Base-by-base conservation (phyloP, 495 filamentous ascomycete genomes). In the Clavariopsis aquatica region DNA sequence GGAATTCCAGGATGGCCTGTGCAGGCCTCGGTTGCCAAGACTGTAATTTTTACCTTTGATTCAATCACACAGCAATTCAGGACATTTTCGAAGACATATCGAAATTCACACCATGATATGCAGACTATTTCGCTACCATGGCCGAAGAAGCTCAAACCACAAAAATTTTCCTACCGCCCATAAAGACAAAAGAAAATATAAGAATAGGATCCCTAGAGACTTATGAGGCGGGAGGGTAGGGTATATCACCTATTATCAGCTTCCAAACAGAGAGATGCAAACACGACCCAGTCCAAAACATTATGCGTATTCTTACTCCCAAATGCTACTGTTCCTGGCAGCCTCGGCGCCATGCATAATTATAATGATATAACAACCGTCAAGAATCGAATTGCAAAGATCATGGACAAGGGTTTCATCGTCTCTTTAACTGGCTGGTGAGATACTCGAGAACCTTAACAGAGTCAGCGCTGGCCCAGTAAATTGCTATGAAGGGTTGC, bases 381-480 rank as follows among this genome's bases (percentile, higher is more conserved):
- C 64, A 41, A 67, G 59, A 23, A 67, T 45, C 64, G 62, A 56
- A 53, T 19, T 15, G 17, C 28, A 12, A 17, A 43, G 15, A 43
- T 43, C 5, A 17, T 6, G 38, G n/a, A 17, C n/a, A 10, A 17
- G 15, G 6, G 38, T 17, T 43, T 43, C 38, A 43, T 17, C 38
- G 6, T 43, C 38, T 9, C 38, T 43, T 43, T n/a, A 43, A 43
- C 13, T 43, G 38, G 8, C 47, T n/a, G 24, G 2, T 23, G 19
- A 49, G 47, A 49, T 23, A 49, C 24, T 49, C 47, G 47, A 49
- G 47, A 24, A 49, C 24, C 47, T 49, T 43, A 17, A 43, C 2
- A 43, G 38, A 9, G 17, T 53, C 26, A 51, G 47, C 19, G 7
- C 47, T 51, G 47, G 17, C 20, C 8, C 10, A 23, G 1, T 17